Percentiles rank a stretch among this genome's conserved stretches.
phyloP scores from a whole-genome alignment of 2,329 filamentous ascomycete species.

The Coniochaeta hoffmannii region DNA sequence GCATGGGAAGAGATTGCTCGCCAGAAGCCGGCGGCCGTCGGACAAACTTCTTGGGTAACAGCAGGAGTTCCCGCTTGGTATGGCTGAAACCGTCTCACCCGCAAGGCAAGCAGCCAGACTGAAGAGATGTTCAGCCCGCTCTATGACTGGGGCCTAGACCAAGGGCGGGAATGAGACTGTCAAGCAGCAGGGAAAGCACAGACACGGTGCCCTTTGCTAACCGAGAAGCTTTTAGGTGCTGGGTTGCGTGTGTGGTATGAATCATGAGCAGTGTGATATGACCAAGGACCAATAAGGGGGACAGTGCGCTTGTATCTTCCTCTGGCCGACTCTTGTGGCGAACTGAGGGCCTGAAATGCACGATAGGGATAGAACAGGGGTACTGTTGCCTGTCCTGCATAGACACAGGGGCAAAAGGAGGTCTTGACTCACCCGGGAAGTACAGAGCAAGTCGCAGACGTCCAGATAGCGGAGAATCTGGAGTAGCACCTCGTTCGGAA shows the following conservation, averaged over 20 bases:
- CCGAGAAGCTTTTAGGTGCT: too few species aligned
- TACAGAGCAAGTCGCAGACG: conserved; percentile 46
- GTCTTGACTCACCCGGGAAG: conserved; percentile 40
- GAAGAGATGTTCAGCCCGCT: too few species aligned
- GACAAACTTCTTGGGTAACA: too few species aligned
- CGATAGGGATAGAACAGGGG: background rate
- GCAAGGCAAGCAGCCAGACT: too few species aligned
- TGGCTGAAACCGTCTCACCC: too few species aligned
- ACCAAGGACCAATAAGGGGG: background rate
- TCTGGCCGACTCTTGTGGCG: background rate
- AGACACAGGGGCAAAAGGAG: background rate
- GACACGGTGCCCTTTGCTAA: too few species aligned
- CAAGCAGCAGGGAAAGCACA: background rate
- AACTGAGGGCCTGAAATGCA: background rate
- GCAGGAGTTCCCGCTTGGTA: too few species aligned
- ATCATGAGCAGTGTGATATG: background rate
- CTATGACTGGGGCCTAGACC: too few species aligned
- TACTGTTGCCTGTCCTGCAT: background rate
- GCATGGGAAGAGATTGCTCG: too few species aligned
- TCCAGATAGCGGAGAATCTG: conserved; percentile 50
- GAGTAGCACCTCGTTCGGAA: conserved; percentile 51
- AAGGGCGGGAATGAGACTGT: background rate
- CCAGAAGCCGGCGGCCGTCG: too few species aligned
- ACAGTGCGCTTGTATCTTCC: background rate
- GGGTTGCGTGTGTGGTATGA: background rate